Percentiles rank a stretch among this genome's conserved stretches.
These are phyloP conservation scores for Beauveria pseudobassiana DNA, from an alignment of 2,329 filamentous ascomycete genomes.

Conservation along the genomic window DNA sequence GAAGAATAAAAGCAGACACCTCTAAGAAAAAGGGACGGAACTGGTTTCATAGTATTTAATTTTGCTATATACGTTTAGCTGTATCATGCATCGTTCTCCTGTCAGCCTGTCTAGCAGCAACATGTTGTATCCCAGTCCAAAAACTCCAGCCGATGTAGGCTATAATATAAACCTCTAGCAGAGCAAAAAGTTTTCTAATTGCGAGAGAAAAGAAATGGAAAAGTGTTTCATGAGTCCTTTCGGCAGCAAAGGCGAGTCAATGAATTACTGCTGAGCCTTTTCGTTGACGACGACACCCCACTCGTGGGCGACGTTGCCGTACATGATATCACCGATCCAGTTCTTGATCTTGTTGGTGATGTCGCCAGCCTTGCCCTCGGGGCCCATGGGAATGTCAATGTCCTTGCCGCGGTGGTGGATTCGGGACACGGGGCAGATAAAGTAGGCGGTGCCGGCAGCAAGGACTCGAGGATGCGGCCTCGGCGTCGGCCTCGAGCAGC, in stretches of 20 bases:
- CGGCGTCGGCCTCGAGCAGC: slow-evolving; percentile 60
- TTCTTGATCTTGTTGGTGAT: slow-evolving; percentile 57
- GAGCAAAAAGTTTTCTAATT: slow-evolving; percentile 1
- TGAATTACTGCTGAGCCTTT: slow-evolving; percentile 31
- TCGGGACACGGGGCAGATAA: slow-evolving; percentile 59
- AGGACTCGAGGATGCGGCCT: slow-evolving; percentile 75
- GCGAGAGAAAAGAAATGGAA: not conserved
- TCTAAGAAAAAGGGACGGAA: not conserved
- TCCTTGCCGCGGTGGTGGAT: slow-evolving; percentile 62
- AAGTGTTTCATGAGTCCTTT: not conserved
- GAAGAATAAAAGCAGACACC: too few relatives aligned
- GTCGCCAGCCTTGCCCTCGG: slow-evolving; percentile 39
- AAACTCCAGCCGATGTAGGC: slow-evolving; percentile 12
- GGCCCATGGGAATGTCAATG: slow-evolving; percentile 53
- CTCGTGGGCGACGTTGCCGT: slow-evolving; percentile 57
- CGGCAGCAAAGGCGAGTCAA: not conserved
- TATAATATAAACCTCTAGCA: slow-evolving; percentile 7
- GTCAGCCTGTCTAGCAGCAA: not conserved
- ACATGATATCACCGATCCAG: slow-evolving; percentile 68
- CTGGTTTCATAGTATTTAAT: not conserved
- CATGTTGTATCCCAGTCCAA: slow-evolving; percentile 2
- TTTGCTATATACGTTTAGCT: slow-evolving; percentile 11
- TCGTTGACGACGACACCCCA: slow-evolving; percentile 65
- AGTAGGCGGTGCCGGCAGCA: slow-evolving; percentile 77
- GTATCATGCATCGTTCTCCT: not conserved